phyloP scores from a whole-genome alignment of 108 stramenopile species.

The Pseudonitzschia delicatissima region DNA sequence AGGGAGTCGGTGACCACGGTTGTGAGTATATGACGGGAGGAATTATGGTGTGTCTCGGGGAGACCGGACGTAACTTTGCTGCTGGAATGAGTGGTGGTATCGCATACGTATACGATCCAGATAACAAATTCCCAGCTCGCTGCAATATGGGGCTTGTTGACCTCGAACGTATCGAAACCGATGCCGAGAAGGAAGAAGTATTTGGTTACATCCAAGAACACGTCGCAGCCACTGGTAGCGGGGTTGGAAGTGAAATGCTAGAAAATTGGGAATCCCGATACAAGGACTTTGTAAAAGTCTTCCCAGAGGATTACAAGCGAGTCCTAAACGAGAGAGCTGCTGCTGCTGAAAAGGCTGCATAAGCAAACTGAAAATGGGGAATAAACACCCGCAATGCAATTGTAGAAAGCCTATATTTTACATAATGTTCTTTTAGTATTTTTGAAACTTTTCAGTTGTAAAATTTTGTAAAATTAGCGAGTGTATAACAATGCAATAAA shows the following conservation, averaged over 20 bases:
- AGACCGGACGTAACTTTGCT: constrained; percentile 96
- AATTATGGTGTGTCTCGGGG: constrained; percentile 87
- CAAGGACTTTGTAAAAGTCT: constrained; percentile 90
- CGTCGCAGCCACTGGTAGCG: constrained; percentile 80
- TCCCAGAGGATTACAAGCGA: constrained; percentile 96
- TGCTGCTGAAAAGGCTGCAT: constrained; percentile 49
- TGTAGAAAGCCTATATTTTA: too few relatives aligned
- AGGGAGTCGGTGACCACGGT: constrained; percentile 97
- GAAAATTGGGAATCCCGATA: constrained; percentile 81
- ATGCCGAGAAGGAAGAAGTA: constrained; percentile 82
- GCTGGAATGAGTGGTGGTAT: constrained; percentile 99
- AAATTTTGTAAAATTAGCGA: not conserved
- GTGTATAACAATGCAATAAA: not conserved
- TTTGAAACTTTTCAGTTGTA: not conserved
- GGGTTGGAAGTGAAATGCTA: constrained; percentile 81
- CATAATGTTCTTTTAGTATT: too few relatives aligned
- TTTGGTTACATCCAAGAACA: constrained; percentile 90
- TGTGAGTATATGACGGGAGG: constrained; percentile 99
- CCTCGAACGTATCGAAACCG: constrained; percentile 74
- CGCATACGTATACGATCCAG: constrained; percentile 95
- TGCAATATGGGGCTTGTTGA: constrained; percentile 98
- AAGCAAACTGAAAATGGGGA: too few relatives aligned
- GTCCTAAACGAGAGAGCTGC: constrained; percentile 77
- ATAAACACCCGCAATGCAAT: too few relatives aligned
- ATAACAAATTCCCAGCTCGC: constrained; percentile 83